Evolutionary conservation across 2,329 filamentous ascomycete species (phyloP), one percentile per base, ranked within the genome.

Genomic region (Neofusicoccum sp.): DNA sequence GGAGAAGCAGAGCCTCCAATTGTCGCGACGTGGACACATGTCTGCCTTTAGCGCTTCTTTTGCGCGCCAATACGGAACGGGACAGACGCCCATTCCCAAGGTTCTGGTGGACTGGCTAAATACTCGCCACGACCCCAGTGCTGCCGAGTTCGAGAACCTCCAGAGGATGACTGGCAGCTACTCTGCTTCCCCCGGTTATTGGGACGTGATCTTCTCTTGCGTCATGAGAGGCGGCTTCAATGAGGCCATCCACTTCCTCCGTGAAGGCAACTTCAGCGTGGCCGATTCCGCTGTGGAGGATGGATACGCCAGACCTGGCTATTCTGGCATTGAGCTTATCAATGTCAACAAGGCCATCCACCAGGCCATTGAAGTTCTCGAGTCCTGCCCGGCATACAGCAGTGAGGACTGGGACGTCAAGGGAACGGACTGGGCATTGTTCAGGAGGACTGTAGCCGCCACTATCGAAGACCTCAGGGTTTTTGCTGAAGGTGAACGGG

Each of bases 81-180:
- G 61, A 37, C 74, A 70, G 56, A 73, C 71, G 2, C 84, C 91
- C 0, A 80, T 96, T 16, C 92, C 94, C 1, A 88, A 89, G 71
- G 84, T 93, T 14, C 80, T 98, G 12, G 87, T 97, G 66, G 85
- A 91, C 69, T 98, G 94, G 94, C 82, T 96, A 67, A 84, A 91
- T 61, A 82, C 83, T 14, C 85, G 91, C 71, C 92, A 97, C 72
- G 87, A 90, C 66, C 84, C 89, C 31, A 90, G 90, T 69, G 83
- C 84, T 1, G 83, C 86, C 58, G 89, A 93, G 70, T 80, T 90
- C 29, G 81, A 86, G 41, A 81, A 87, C 3, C 83, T 97, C 29
- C 79, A 85, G 66, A 81, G 83, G 33, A 78, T 87, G 68, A 83
- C 83, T 49, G 90, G 91, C 0, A 90, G 90, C 64, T 91, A 93